A percentile compares a stretch with the other conserved stretches of the same genome.
These are phyloP conservation scores for Thraustotheca clavata DNA, from an alignment of 352 stramenopile genomes.

Conservation along the genomic window DNA sequence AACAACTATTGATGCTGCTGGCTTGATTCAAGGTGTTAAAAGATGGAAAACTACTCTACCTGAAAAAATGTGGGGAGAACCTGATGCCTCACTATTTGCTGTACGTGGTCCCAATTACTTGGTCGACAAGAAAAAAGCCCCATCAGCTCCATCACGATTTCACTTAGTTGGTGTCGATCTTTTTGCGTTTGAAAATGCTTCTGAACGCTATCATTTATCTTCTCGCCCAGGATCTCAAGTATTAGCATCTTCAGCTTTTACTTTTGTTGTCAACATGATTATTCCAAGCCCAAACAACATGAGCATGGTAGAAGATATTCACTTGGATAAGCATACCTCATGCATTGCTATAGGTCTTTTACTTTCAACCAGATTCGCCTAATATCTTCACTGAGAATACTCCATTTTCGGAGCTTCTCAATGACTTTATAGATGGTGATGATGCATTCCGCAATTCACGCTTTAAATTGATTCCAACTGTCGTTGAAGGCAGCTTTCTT, in stretches of 20 bases:
- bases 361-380: constrained; percentile 71
- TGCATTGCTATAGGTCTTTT: constrained; percentile 55
- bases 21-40: constrained; percentile 52
- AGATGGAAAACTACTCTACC: constrained; percentile 61
- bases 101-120: constrained; percentile 86
- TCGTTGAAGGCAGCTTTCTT: constrained; percentile 96
- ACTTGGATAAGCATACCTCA: no score
- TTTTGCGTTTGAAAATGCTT: constrained; percentile 60
- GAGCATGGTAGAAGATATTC: no score
- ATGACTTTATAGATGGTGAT: constrained; percentile 90
- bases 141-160: constrained; percentile 61
- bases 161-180: constrained; percentile 75
- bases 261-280: constrained; percentile 87
- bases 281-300: constrained; percentile 72
- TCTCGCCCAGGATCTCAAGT: constrained; percentile 61
- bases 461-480: constrained; percentile 97
- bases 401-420: constrained; percentile 80
- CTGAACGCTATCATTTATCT: constrained; percentile 73
- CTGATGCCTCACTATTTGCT: constrained; percentile 67
- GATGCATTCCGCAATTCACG: constrained; percentile 93
- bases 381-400: constrained; percentile 84
- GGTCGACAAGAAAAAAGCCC: constrained; percentile 81
- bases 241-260: constrained; percentile 65
- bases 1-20: constrained; percentile 40
- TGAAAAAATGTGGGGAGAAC: constrained; percentile 80